Evolutionary conservation across 2,329 filamentous ascomycete species (phyloP).

Genomic region (Corynespora cassiicola): DNA sequence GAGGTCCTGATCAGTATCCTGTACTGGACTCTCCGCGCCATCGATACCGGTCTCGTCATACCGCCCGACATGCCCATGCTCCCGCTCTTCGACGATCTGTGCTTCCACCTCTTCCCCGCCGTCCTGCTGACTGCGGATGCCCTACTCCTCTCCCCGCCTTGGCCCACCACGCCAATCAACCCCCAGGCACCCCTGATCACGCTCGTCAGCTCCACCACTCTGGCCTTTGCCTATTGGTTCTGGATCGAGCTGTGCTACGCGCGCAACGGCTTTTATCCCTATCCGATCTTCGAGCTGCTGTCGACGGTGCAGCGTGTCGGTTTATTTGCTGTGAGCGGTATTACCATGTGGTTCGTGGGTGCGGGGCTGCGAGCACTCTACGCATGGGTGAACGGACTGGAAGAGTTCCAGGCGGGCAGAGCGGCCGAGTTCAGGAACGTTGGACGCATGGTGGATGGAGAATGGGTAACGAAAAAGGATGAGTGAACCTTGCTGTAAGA

Average conservation of each 20-base stretch:
- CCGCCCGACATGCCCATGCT: conserved; percentile 47
- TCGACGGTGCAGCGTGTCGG: conserved; percentile 69
- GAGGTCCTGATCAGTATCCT: conserved; percentile 74
- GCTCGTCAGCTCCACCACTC: conserved; percentile 61
- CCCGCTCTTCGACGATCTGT: conserved; percentile 58
- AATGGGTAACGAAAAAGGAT: too few species aligned
- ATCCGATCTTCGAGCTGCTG: conserved; percentile 79
- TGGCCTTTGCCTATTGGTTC: conserved; percentile 75
- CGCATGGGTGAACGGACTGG: conserved; percentile 66
- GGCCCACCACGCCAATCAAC: conserved; percentile 61
- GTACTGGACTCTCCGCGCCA: conserved; percentile 72
- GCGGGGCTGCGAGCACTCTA: conserved; percentile 73
- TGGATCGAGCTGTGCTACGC: conserved; percentile 78
- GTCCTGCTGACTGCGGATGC: conserved; percentile 70
- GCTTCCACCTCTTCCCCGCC: conserved; percentile 62
- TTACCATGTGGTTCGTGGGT: conserved; percentile 75
- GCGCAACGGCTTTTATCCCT: conserved; percentile 78
- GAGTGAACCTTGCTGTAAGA: too few species aligned
- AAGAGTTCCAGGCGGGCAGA: conserved; percentile 15
- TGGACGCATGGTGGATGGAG: neutral
- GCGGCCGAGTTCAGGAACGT: too few species aligned
- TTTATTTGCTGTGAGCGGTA: conserved; percentile 73
- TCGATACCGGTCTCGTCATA: conserved; percentile 61
- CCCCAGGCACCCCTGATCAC: conserved; percentile 59
- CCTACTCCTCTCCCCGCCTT: conserved; percentile 74